These are phyloP conservation scores for Aspergillus brunneoviolaceus DNA, from an alignment of 2,329 filamentous ascomycete genomes.

Conservation along the genomic window DNA sequence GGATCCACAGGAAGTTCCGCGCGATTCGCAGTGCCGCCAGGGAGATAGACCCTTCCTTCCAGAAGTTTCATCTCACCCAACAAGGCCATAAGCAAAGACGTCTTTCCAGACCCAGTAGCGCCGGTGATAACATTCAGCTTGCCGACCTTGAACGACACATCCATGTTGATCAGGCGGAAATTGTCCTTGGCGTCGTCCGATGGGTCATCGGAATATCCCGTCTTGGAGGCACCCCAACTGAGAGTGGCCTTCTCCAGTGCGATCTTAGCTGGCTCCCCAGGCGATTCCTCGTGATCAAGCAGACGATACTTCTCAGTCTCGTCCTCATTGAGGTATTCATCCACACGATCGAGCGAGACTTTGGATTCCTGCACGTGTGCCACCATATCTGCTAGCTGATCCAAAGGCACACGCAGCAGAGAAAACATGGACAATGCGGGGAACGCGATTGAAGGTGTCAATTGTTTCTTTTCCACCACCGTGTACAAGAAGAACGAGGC, in stretches of 20 bases:
- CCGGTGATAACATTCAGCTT: slow-evolving; percentile 91
- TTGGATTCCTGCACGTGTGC: slow-evolving; percentile 97
- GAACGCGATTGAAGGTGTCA: slow-evolving; percentile 91
- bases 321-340: slow-evolving; percentile 88
- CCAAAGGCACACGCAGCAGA: slow-evolving; percentile 85
- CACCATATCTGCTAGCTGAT: slow-evolving; percentile 97
- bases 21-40: slow-evolving; percentile 73
- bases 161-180: slow-evolving; percentile 79
- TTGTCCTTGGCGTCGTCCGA: slow-evolving; percentile 67
- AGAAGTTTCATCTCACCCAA: slow-evolving; percentile 93
- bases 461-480: slow-evolving; percentile 78
- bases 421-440: slow-evolving; percentile 95
- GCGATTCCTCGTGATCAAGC: slow-evolving; percentile 69
- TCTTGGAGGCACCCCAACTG: slow-evolving; percentile 72
- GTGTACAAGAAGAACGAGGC: slow-evolving; percentile 95
- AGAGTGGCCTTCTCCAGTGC: slow-evolving; percentile 83
- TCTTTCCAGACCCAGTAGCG: slow-evolving; percentile 92
- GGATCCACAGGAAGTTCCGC: slow-evolving; percentile 81
- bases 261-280: slow-evolving; percentile 70
- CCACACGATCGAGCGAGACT: slow-evolving; percentile 93
- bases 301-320: slow-evolving; percentile 96
- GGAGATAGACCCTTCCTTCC: slow-evolving; percentile 77
- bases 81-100: slow-evolving; percentile 90
- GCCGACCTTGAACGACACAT: slow-evolving; percentile 79
- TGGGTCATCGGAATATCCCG: slow-evolving; percentile 55